These are phyloP conservation scores for Proliferodiscus dingleyae DNA, from an alignment of 2,329 filamentous ascomycete species.

Conservation along the genomic window DNA sequence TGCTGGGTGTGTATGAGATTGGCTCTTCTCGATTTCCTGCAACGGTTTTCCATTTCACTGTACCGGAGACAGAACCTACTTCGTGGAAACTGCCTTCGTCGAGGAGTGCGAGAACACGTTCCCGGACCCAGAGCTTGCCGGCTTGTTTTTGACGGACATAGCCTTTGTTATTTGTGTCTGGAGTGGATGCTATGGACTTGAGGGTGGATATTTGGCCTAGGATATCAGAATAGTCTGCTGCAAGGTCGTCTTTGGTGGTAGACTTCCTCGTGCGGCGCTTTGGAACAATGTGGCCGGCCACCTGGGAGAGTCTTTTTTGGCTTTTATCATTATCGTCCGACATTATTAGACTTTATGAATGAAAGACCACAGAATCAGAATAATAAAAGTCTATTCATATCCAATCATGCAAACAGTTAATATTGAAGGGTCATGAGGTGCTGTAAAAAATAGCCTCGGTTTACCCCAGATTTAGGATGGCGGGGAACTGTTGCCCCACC, in stretches of 20 bases:
- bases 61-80: slow-evolving; percentile 55
- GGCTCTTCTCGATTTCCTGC: slow-evolving; percentile 42
- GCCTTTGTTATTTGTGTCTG: slow-evolving; percentile 48
- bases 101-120: slow-evolving; percentile 54
- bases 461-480: no score
- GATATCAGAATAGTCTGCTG: slow-evolving; percentile 58
- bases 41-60: slow-evolving; percentile 51
- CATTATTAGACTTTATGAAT: no score
- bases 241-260: slow-evolving; percentile 40
- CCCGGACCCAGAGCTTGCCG: slow-evolving; percentile 61
- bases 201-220: slow-evolving; percentile 51
- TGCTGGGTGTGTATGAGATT: slow-evolving; percentile 50
- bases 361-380: no score
- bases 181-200: slow-evolving; percentile 48
- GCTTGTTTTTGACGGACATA: slow-evolving; percentile 59
- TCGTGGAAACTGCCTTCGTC: slow-evolving; percentile 52
- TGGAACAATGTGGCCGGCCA: slow-evolving; percentile 25
- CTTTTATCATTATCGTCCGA: no score
- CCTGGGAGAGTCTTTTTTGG: slow-evolving; percentile 30
- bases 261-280: slow-evolving; percentile 25
- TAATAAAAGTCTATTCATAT: no score
- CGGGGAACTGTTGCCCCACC: no score
- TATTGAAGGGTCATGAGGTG: no score
- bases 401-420: no score
- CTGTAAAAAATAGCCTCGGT: no score